phyloP scores from a whole-genome alignment of 2,329 filamentous ascomycete genomes.

The Hawksworthiomyces lignivorus region DNA sequence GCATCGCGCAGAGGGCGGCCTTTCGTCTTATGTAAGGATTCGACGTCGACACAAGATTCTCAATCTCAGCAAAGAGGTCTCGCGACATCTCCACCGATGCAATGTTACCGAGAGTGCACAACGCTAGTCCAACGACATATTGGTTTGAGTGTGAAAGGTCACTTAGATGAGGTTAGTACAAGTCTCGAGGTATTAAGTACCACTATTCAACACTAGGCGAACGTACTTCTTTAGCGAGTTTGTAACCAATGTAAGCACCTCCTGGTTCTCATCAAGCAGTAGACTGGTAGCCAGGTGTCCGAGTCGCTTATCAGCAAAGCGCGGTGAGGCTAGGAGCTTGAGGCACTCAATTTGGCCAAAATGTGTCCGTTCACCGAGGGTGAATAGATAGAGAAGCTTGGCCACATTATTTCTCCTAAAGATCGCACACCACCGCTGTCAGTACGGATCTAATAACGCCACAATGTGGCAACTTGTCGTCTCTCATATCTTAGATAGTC shows the following conservation, averaged over 20 bases:
- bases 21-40: slow-evolving; percentile 99
- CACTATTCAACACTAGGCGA: too few relatives aligned
- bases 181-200: slow-evolving; percentile 39
- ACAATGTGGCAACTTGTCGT: too few relatives aligned
- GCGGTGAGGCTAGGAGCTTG: slow-evolving; percentile 91
- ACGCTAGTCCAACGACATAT: slow-evolving; percentile 92
- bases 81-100: slow-evolving; percentile 97
- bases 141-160: slow-evolving; percentile 96
- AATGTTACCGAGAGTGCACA: slow-evolving; percentile 96
- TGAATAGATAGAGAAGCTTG: slow-evolving; percentile 96
- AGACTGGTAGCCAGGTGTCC: slow-evolving; percentile 96
- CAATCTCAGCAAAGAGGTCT: slow-evolving; percentile 93
- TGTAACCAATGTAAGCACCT: slow-evolving; percentile 92
- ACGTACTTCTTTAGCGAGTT: slow-evolving; percentile 92
- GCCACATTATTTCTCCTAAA: slow-evolving; percentile 93
- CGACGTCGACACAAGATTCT: slow-evolving; percentile 80
- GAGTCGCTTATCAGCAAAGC: slow-evolving; percentile 94
- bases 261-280: slow-evolving; percentile 94
- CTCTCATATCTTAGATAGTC: not conserved
- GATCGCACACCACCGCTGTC: too few relatives aligned
- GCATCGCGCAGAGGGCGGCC: slow-evolving; percentile 97
- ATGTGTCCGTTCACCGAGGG: slow-evolving; percentile 91
- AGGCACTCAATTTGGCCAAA: slow-evolving; percentile 99
- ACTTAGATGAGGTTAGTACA: slow-evolving; percentile 38
- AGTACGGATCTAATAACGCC: too few relatives aligned